These are phyloP conservation scores for Fusarium duplospermum DNA, from an alignment of 2,329 filamentous ascomycete species.

Conservation along the genomic window DNA sequence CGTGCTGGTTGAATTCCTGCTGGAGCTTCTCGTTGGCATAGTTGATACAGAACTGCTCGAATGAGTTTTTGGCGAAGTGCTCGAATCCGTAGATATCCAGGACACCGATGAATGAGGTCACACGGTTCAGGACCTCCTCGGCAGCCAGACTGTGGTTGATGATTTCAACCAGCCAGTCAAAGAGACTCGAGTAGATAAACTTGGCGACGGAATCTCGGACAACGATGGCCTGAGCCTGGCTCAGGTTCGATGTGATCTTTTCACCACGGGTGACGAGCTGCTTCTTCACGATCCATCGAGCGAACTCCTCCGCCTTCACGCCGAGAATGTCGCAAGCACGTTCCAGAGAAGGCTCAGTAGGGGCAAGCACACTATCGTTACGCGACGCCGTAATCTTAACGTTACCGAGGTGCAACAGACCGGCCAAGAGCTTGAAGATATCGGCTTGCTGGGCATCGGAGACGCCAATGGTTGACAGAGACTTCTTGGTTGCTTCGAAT, in stretches of 20 bases:
- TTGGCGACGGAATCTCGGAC: slow-evolving; percentile 98
- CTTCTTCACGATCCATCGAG: slow-evolving; percentile 99
- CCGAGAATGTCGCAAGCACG: slow-evolving; percentile 88
- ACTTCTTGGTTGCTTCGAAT: slow-evolving; percentile 88
- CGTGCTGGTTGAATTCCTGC: slow-evolving; percentile 99
- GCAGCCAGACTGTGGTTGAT: slow-evolving; percentile 93
- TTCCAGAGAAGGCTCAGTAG: slow-evolving; percentile 83
- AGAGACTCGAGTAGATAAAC: slow-evolving; percentile 97
- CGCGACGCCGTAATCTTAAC: slow-evolving; percentile 93
- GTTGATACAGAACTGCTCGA: slow-evolving; percentile 99
- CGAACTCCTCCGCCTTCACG: slow-evolving; percentile 86
- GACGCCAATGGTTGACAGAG: slow-evolving; percentile 89
- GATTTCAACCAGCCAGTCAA: slow-evolving; percentile 98
- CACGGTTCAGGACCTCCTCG: slow-evolving; percentile 84
- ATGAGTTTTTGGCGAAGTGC: slow-evolving; percentile 99
- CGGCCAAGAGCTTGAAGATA: slow-evolving; percentile 91
- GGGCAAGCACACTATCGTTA: slow-evolving; percentile 84
- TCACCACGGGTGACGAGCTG: slow-evolving; percentile 95
- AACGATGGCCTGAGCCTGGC: slow-evolving; percentile 91
- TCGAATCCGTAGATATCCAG: slow-evolving; percentile 99
- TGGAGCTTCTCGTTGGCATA: slow-evolving; percentile 99
- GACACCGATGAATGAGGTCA: slow-evolving; percentile 94
- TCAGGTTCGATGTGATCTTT: slow-evolving; percentile 96
- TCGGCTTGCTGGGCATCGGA: slow-evolving; percentile 77
- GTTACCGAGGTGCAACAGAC: slow-evolving; percentile 93